Base-by-base conservation (phyloP, 306 rosid genomes). In the Ammopiptanthus mongolicus region DNA sequence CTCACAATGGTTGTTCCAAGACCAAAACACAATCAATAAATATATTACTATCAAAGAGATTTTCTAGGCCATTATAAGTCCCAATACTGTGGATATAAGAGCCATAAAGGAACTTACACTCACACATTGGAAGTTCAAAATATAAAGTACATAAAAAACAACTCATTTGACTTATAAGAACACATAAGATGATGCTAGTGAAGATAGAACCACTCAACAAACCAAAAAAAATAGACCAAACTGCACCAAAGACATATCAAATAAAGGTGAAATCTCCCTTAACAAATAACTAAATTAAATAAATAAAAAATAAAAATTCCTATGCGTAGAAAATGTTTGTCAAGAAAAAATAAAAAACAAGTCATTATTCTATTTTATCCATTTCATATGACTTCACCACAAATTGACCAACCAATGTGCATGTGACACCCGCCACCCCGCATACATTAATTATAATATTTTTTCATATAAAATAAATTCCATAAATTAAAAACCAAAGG, bases 131-230 rank as follows among this genome's bases (percentile, higher is more conserved):
- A 28, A 71, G 59, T 68, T 59, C 47, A 52, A n/a, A 13, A 68
- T 60, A 37, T 59, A 14, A 67, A 68, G 73, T 19, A 48, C 37
- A 60, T 50, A 19, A 51, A 13, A 39, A 63, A 66, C 59, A 75
- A 37, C 18, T 56, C 47, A 77, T 62, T 44, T 55, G 10, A 86
- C 98, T 93, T 78, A 93, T 97, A 86, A 89, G 55, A 67, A 66
- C 71, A 87, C 96, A 86, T 81, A 82, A 78, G 78, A 87, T 5
- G 76, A 91, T 82, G 77, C 98, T 97, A 18, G 88, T 22, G 37
- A 88, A 56, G 17, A 84, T 82, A 53, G 89, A 68, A 68, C 78
- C 81, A 79, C 75, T 19, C 47, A 83, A 52, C 4, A 71, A 19
- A 18, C 53, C 83, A 65, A 70, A 75, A 42, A 74, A 22, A 47